These are phyloP conservation scores for Blastocystis sp. DNA, from an alignment of 352 stramenopile genomes.

Conservation along the genomic window DNA sequence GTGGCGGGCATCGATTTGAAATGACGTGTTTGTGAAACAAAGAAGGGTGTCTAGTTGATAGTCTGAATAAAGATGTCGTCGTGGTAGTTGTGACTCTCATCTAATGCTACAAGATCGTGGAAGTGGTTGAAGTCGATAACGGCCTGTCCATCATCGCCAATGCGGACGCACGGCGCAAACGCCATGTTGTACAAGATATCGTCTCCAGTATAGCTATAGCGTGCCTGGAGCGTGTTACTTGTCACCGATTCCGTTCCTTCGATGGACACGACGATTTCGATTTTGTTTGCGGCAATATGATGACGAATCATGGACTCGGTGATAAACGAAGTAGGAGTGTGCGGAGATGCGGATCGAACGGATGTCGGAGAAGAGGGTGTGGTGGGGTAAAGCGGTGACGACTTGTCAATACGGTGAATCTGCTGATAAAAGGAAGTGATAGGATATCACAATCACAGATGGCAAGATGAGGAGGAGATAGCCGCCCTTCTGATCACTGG, in stretches of 20 bases:
- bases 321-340: neutral
- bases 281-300: neutral
- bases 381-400: constrained; percentile 26
- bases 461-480: constrained; percentile 41
- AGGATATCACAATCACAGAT: neutral
- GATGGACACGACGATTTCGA: constrained; percentile 60
- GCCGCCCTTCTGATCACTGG: constrained; percentile 4
- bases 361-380: neutral
- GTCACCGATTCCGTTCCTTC: constrained; percentile 58
- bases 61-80: constrained; percentile 56
- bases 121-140: constrained; percentile 63
- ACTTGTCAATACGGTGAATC: constrained; percentile 46
- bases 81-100: constrained; percentile 17
- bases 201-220: constrained; percentile 34
- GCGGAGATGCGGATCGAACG: neutral
- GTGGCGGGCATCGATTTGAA: constrained; percentile 75
- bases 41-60: constrained; percentile 29
- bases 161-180: constrained; percentile 29
- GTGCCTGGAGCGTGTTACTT: constrained; percentile 33
- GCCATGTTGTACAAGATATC: constrained; percentile 59
- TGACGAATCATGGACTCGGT: constrained; percentile 35
- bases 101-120: constrained; percentile 24
- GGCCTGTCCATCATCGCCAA: constrained; percentile 29
- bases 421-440: neutral
- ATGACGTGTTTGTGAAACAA: constrained; percentile 21